Percentiles rank a stretch among this genome's conserved stretches.
These are phyloP conservation scores for Aschersonia sp. DNA, from an alignment of 2,329 filamentous ascomycete genomes.

Conservation along the genomic window DNA sequence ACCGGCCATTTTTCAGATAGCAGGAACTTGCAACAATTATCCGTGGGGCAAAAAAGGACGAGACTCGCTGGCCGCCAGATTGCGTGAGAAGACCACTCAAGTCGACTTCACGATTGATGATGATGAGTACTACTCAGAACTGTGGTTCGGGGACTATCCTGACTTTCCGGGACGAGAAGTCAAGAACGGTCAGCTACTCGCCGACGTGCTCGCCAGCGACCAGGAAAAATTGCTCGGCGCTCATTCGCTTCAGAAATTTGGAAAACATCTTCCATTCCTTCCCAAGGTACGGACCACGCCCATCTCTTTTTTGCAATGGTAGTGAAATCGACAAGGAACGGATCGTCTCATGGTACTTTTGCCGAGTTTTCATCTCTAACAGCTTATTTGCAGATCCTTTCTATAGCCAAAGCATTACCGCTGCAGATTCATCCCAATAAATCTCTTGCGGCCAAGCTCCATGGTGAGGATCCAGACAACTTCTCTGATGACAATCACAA, in stretches of 20 bases:
- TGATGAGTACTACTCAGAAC: slow-evolving; percentile 45
- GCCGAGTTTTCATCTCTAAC: no score
- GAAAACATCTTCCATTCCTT: slow-evolving; percentile 53
- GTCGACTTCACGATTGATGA: slow-evolving; percentile 50
- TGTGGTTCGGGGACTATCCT: slow-evolving; percentile 71
- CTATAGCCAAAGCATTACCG: slow-evolving; percentile 60
- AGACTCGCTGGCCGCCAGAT: slow-evolving; percentile 48
- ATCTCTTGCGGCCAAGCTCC: slow-evolving; percentile 46
- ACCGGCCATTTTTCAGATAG: slow-evolving; percentile 1
- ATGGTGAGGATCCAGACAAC: slow-evolving; percentile 46
- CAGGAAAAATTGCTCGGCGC: slow-evolving; percentile 50
- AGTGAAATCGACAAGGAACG: neutral
- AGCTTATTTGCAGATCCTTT: slow-evolving; percentile 25
- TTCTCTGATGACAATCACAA: slow-evolving; percentile 68
- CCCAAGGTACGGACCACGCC: slow-evolving; percentile 41
- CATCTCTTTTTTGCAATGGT: neutral
- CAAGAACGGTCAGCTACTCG: slow-evolving; percentile 46
- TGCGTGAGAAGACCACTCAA: slow-evolving; percentile 52
- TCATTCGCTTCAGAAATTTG: slow-evolving; percentile 44
- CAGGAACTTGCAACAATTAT: slow-evolving; percentile 38
- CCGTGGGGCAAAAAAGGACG: slow-evolving; percentile 57
- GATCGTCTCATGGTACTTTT: no score
- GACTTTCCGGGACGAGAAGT: slow-evolving; percentile 52
- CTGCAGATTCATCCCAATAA: slow-evolving; percentile 66
- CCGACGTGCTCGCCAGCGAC: slow-evolving; percentile 47